phyloP scores from a whole-genome alignment of 495 filamentous ascomycete species.

The Aspergillus sclerotiicarbonarius region DNA sequence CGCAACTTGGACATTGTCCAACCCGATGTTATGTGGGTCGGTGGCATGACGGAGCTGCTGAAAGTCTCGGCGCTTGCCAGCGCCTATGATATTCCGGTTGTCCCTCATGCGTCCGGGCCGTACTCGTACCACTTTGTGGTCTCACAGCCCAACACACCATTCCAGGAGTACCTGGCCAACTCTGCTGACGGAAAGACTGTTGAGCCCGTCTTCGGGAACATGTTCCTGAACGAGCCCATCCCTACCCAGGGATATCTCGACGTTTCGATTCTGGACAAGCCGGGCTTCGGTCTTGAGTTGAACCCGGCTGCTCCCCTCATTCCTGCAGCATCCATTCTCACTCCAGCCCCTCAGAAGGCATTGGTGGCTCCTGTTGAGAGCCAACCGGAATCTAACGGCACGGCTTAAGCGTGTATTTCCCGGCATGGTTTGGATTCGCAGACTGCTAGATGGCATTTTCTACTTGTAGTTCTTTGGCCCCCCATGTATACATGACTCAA shows the following conservation, averaged over 20 bases:
- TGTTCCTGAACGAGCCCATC: slow-evolving; percentile 89
- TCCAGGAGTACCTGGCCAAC: slow-evolving; percentile 93
- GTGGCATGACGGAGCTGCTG: slow-evolving; percentile 86
- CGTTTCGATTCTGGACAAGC: slow-evolving; percentile 76
- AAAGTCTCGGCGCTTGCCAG: slow-evolving; percentile 84
- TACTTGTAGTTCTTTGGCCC: slow-evolving; percentile 8
- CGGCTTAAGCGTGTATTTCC: slow-evolving; percentile 9
- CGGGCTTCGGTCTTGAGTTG: slow-evolving; percentile 83
- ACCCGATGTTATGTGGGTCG: slow-evolving; percentile 96
- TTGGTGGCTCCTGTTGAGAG: slow-evolving; percentile 43
- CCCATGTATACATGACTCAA: neutral
- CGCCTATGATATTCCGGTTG: slow-evolving; percentile 89
- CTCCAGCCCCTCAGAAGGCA: slow-evolving; percentile 62
- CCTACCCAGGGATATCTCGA: slow-evolving; percentile 78
- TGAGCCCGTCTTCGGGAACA: slow-evolving; percentile 83
- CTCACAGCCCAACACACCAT: slow-evolving; percentile 84
- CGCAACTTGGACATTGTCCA: slow-evolving; percentile 92
- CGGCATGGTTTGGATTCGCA: neutral
- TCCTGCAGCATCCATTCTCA: slow-evolving; percentile 67
- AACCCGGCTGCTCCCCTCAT: slow-evolving; percentile 80
- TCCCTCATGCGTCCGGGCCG: slow-evolving; percentile 88
- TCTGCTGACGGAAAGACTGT: slow-evolving; percentile 86
- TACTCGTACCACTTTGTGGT: slow-evolving; percentile 96
- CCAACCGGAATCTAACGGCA: slow-evolving; percentile 26
- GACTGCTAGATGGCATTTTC: slow-evolving; percentile 2